These are phyloP conservation scores for Alternaria sp. DNA, from an alignment of 2,329 filamentous ascomycete genomes.

Conservation along the genomic window DNA sequence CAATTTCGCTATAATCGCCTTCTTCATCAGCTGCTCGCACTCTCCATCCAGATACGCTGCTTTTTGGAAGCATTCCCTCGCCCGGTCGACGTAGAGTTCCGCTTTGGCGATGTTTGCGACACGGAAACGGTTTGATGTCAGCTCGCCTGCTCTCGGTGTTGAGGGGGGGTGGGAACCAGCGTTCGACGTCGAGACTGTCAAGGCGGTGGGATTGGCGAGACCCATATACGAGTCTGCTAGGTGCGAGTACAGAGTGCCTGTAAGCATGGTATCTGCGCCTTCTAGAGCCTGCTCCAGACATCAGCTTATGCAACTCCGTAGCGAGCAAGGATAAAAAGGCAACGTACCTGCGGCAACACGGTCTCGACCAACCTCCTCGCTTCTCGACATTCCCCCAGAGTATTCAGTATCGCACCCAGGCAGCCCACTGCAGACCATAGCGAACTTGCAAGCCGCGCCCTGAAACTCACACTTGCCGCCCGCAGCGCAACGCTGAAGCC, in stretches of 20 bases:
- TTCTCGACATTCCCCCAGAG: constrained; percentile 72
- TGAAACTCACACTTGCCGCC: constrained; percentile 75
- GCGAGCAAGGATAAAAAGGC: background rate
- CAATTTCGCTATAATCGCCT: constrained; percentile 75
- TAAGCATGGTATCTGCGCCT: constrained; percentile 66
- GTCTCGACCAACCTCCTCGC: constrained; percentile 69
- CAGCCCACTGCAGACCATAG: constrained; percentile 76
- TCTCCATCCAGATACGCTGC: constrained; percentile 73
- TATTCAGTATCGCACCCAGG: constrained; percentile 72
- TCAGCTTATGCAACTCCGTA: background rate
- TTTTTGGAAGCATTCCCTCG: constrained; percentile 60
- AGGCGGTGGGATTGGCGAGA: constrained; percentile 63
- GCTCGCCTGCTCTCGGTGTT: background rate
- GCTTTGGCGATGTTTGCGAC: constrained; percentile 37
- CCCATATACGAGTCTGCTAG: constrained; percentile 83
- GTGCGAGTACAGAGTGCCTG: constrained; percentile 70
- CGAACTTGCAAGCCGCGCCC: constrained; percentile 69
- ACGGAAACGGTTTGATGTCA: constrained; percentile 19
- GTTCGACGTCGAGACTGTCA: background rate
- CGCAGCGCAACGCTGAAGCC: constrained; percentile 79
- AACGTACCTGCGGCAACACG: constrained; percentile 71
- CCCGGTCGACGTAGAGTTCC: constrained; percentile 46
- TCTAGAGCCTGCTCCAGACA: constrained; percentile 61
- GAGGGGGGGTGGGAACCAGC: background rate
- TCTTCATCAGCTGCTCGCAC: constrained; percentile 82